Conservation (phyloP, 805 yeast species). For the Jamesozyma jinghongensis region DNA sequence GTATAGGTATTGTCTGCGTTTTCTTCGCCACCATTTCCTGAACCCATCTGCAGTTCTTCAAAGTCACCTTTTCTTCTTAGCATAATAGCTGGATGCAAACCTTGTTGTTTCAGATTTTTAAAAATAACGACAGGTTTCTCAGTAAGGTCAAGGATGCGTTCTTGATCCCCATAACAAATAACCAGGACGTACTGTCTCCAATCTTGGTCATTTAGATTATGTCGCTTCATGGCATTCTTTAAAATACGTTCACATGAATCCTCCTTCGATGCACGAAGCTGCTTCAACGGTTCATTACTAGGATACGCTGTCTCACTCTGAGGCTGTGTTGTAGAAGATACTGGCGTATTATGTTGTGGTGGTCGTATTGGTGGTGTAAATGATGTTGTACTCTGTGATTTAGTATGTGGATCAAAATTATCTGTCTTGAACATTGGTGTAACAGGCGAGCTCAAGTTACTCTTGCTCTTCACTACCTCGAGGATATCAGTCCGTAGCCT, state of each 20-base stretch:
- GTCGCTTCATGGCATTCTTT: conserved; percentile 81
- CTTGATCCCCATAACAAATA: conserved; percentile 85
- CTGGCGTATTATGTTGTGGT: not conserved
- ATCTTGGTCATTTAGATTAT: conserved; percentile 65
- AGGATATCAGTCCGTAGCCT: conserved; percentile 24
- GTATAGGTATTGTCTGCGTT: conserved; percentile 13
- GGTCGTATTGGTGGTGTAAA: not conserved
- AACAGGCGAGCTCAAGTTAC: not conserved
- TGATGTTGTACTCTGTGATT: not conserved
- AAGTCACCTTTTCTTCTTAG: conserved; percentile 67
- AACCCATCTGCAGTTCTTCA: conserved; percentile 19
- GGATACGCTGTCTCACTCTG: not conserved
- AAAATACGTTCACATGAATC: conserved; percentile 85
- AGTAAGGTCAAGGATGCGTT: conserved; percentile 68
- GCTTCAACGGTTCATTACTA: conserved; percentile 24
- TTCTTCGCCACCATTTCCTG: conserved; percentile 5
- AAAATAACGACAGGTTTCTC: conserved; percentile 85
- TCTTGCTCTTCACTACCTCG: conserved; percentile 21
- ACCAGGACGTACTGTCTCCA: conserved; percentile 86
- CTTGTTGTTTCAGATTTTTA: conserved; percentile 75
- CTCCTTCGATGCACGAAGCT: conserved; percentile 74
- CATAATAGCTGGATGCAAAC: conserved; percentile 88
- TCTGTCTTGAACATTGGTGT: not conserved
- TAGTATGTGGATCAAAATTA: not conserved
- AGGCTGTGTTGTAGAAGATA: not conserved